These are phyloP conservation scores for Plectranthus barbatus DNA, from an alignment of 257 asterid genomes.

Conservation along the genomic window DNA sequence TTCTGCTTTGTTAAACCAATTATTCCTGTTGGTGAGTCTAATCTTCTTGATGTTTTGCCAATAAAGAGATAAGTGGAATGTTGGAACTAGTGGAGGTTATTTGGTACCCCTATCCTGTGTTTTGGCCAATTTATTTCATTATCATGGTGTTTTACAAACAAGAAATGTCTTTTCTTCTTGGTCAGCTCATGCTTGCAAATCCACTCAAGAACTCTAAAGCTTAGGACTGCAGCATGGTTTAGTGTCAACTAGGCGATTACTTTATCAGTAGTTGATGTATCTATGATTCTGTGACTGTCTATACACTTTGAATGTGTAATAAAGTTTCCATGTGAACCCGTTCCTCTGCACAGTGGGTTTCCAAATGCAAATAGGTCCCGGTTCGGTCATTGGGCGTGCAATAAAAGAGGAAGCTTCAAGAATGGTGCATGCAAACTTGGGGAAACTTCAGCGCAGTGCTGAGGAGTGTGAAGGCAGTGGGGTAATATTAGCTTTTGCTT, in stretches of 20 bases:
- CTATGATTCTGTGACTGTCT: neutral
- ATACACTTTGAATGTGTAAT: neutral
- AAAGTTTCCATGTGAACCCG: neutral
- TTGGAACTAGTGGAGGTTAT: neutral
- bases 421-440: constrained; percentile 37
- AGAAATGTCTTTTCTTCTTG: too few species aligned
- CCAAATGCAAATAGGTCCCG: constrained; percentile 44
- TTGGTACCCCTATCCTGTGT: neutral
- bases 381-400: constrained; percentile 48
- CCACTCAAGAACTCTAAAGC: neutral
- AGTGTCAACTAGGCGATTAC: neutral
- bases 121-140: neutral
- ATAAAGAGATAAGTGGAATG: too few species aligned
- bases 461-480: constrained; percentile 45
- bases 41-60: too few species aligned
- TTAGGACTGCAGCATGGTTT: neutral
- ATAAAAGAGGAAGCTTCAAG: constrained; percentile 48
- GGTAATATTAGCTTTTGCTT: constrained; percentile 30
- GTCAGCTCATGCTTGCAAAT: neutral
- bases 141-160: neutral
- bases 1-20: neutral
- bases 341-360: constrained; percentile 58
- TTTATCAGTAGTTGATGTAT: neutral
- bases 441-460: constrained; percentile 43
- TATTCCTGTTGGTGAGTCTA: neutral